A percentile compares a stretch with the other conserved stretches of the same genome.
Conservation (phyloP, 768 basidiomycete species). For the Rhizopogon vulgaris region DNA sequence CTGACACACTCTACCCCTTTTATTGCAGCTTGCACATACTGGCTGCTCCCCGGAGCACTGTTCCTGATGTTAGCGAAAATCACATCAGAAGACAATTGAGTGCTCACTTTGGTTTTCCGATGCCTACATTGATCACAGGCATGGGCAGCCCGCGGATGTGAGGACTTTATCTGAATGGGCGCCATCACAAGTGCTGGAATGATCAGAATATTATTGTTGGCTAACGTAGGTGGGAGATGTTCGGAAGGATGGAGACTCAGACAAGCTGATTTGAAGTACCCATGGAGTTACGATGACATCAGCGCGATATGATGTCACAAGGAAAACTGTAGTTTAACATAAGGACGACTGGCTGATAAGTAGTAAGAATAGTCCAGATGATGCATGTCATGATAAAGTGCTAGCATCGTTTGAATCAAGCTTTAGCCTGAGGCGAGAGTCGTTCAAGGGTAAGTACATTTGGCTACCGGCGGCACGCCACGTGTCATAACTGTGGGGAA, state of each 20-base stretch:
- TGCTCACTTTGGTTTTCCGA: neutral
- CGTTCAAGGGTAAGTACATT: too few relatives aligned
- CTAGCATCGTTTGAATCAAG: too few relatives aligned
- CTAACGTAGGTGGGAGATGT: too few relatives aligned
- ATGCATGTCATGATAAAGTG: too few relatives aligned
- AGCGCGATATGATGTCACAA: too few relatives aligned
- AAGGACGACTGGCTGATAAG: too few relatives aligned
- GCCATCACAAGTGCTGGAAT: neutral
- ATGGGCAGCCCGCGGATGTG: neutral
- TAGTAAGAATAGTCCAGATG: too few relatives aligned
- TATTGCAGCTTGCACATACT: neutral
- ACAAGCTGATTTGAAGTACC: too few relatives aligned
- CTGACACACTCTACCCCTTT: neutral
- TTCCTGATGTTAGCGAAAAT: neutral
- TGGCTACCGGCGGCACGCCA: neutral
- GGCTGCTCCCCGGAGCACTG: neutral
- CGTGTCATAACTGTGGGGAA: neutral
- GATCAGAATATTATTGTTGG: neutral
- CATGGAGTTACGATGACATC: too few relatives aligned
- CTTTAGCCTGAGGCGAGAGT: too few relatives aligned
- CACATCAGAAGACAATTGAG: neutral
- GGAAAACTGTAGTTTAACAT: too few relatives aligned
- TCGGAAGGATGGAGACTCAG: too few relatives aligned
- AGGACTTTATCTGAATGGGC: neutral
- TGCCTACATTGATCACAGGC: neutral